Base-by-base conservation (phyloP, 1,284 basidiomycete species). In the Abortiporus biennis region DNA sequence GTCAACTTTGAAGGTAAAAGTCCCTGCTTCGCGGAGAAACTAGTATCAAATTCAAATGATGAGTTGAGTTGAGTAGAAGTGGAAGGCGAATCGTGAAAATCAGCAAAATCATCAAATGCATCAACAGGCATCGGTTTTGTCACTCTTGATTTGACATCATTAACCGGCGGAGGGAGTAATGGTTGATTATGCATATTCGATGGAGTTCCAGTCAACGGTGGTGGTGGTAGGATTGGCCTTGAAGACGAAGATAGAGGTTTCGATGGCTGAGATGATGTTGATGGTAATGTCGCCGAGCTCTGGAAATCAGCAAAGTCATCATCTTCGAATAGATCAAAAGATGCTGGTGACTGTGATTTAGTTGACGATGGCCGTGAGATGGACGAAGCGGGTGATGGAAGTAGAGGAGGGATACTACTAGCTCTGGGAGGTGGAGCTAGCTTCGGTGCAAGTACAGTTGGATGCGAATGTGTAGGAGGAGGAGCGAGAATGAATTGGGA, bases 251-350 rank as follows among this genome's bases (percentile, higher is more conserved):
- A 36, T 21, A 38, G 38, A 12, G 44, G 36, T 17, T 36, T 22
- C n/a, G 31, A 32, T 19, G 40, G 41, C 30, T 13, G 25, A 29
- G 20, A 35, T 4, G 16, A 30, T 29, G 17, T 25, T 39, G 17
- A 38, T 38, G 41, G 25, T 44, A 42, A 13, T 38, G 29, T 44
- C 6, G 48, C 43, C 1, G 49, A 43, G 3, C 47, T 50, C 13
- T 52, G 51, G 42, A 56, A 56, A 36, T 55, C 54, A 6, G 49
- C 46, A 38, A 58, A 58, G 31, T 56, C 56, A 27, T 57, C 56
- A 36, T 54, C 53, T 30, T 55, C 56, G 24, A 46, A 38, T 4
- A 36, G 27, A 1, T 45, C 15, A 2, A 51, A 9, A n/a, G 22
- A 36, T 4, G 30, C 6, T 12, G 38, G 31, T 13, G 36, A 15